These are phyloP conservation scores for Candolleomyces efflorescens DNA, from an alignment of 768 basidiomycete species.

Conservation along the genomic window DNA sequence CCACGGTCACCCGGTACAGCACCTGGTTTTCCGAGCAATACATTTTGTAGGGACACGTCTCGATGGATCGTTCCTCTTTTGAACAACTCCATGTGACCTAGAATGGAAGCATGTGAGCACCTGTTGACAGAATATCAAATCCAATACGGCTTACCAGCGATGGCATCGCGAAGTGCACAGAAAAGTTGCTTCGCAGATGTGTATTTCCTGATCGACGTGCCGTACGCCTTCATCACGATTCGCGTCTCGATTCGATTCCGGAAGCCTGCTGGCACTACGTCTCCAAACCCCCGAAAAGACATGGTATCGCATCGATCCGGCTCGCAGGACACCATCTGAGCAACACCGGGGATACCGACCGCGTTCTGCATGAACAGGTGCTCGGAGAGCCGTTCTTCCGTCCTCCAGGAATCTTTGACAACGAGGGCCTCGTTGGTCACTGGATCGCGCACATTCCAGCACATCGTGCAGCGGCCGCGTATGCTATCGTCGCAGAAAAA, in stretches of 20 bases:
- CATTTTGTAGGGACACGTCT: neutral
- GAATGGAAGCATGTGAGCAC: too few relatives aligned
- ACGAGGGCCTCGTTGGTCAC: neutral
- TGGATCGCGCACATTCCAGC: neutral
- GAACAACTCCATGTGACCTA: too few relatives aligned
- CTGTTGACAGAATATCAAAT: too few relatives aligned
- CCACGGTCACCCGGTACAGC: neutral
- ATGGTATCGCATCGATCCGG: neutral
- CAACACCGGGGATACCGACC: neutral
- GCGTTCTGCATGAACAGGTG: neutral
- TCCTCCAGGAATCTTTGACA: neutral
- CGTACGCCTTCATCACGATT: constrained; percentile 12
- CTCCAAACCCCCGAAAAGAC: too few relatives aligned
- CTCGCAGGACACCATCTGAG: neutral
- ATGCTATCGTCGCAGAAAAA: neutral
- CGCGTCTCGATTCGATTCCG: constrained; percentile 11
- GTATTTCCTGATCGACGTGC: constrained; percentile 11
- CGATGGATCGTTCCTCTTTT: neutral
- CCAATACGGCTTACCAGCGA: neutral
- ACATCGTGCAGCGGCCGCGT: neutral
- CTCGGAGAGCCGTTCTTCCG: neutral
- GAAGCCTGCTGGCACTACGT: neutral
- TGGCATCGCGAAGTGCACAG: neutral
- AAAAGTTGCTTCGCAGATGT: neutral
- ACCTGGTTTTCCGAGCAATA: neutral